phyloP scores from a whole-genome alignment of 345 rosid genomes.

The Eucalyptus microcorys region DNA sequence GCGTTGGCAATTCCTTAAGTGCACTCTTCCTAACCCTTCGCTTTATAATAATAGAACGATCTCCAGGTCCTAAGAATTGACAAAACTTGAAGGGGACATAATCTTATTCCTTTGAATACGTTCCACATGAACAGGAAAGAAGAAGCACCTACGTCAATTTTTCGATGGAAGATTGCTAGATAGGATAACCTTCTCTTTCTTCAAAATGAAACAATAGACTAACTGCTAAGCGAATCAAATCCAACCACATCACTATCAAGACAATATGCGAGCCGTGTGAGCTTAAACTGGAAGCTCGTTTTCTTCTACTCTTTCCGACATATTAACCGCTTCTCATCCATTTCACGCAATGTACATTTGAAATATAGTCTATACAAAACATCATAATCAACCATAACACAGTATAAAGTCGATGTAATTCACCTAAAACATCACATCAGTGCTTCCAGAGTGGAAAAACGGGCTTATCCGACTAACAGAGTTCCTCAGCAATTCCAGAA shows the following conservation, averaged over 20 bases:
- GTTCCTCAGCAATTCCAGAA: background rate
- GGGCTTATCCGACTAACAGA: background rate
- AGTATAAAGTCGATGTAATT: background rate
- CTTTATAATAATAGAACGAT: background rate
- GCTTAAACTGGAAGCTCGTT: background rate
- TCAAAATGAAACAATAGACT: background rate
- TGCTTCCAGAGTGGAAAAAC: background rate
- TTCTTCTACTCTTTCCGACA: background rate
- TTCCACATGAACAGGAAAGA: background rate
- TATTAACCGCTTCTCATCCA: background rate
- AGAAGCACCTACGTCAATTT: background rate
- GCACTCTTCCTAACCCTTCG: background rate
- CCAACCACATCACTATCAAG: background rate
- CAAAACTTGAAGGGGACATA: background rate
- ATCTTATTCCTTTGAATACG: background rate
- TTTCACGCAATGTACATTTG: background rate
- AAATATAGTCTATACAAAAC: background rate
- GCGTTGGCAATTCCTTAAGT: background rate
- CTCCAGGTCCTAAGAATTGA: background rate
- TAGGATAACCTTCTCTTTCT: background rate
- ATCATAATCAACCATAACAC: background rate
- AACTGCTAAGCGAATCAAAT: background rate
- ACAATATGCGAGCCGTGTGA: background rate
- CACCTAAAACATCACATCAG: background rate
- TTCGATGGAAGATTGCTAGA: background rate